phyloP scores from a whole-genome alignment of 2,329 filamentous ascomycete species.

The Alternaria solani region DNA sequence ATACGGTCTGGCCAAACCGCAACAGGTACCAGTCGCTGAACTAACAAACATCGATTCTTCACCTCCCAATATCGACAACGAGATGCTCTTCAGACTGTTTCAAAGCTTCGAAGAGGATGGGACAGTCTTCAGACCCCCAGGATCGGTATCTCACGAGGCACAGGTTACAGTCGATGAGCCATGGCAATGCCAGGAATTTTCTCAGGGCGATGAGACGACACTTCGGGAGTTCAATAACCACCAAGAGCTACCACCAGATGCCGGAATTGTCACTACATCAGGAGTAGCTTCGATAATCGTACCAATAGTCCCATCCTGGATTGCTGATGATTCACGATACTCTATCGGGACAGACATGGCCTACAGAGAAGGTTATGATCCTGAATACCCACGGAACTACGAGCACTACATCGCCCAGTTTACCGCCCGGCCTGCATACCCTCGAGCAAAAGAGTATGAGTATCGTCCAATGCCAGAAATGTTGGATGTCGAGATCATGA shows the following conservation, averaged over 20 bases:
- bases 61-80: background rate
- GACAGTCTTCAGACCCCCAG: background rate
- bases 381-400: background rate
- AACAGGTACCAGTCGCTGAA: background rate
- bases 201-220: background rate
- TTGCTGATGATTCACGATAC: background rate
- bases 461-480: background rate
- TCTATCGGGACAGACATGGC: background rate
- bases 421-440: background rate
- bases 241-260: background rate
- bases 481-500: background rate
- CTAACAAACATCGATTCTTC: background rate
- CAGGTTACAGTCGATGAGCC: background rate
- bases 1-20: background rate
- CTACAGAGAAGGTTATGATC: background rate
- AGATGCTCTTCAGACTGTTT: background rate
- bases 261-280: background rate
- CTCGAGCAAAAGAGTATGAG: background rate
- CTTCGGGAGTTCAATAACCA: background rate
- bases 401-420: background rate
- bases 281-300: background rate
- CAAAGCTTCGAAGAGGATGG: background rate
- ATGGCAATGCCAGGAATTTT: background rate
- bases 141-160: background rate
- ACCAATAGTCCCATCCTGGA: background rate